Conservation (phyloP, 352 stramenopile species). For the Phytophthora citrophthora region DNA sequence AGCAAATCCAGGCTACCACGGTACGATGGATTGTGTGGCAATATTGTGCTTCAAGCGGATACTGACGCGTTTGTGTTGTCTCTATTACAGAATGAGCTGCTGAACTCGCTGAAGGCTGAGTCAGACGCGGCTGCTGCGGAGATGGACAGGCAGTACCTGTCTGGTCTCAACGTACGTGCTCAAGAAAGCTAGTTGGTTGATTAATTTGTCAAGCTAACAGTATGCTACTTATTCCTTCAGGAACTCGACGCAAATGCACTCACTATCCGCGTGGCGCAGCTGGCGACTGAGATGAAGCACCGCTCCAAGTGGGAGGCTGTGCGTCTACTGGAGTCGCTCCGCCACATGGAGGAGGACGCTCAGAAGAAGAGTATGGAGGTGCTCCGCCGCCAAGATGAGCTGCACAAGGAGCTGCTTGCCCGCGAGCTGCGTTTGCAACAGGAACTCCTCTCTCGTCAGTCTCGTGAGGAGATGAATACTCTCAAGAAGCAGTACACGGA, state of each 20-base stretch:
- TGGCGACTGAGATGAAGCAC: constrained; percentile 90
- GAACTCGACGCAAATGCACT: constrained; percentile 73
- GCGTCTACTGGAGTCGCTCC: constrained; percentile 72
- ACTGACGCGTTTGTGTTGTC: constrained; percentile 7
- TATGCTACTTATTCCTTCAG: constrained; percentile 29
- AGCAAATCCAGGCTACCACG: constrained; percentile 75
- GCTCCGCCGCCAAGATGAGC: constrained; percentile 63
- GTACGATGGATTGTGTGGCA: constrained; percentile 25
- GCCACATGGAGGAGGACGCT: constrained; percentile 79
- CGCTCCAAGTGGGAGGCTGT: constrained; percentile 87
- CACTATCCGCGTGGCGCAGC: constrained; percentile 77
- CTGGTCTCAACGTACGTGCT: constrained; percentile 61
- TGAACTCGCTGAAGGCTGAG: constrained; percentile 68
- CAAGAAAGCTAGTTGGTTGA: background rate
- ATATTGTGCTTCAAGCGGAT: background rate
- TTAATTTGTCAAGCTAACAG: background rate
- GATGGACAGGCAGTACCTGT: constrained; percentile 80
- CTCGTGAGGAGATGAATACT: constrained; percentile 62
- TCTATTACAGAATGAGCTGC: constrained; percentile 57
- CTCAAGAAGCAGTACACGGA: constrained; percentile 74
- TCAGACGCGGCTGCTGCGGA: constrained; percentile 59
- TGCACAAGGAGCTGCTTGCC: constrained; percentile 81
- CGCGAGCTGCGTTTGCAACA: constrained; percentile 80
- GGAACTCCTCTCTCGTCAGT: constrained; percentile 65
- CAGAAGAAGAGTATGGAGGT: constrained; percentile 78